Conservation (phyloP, 345 rosid species). For the Citrus cavaleriei region DNA sequence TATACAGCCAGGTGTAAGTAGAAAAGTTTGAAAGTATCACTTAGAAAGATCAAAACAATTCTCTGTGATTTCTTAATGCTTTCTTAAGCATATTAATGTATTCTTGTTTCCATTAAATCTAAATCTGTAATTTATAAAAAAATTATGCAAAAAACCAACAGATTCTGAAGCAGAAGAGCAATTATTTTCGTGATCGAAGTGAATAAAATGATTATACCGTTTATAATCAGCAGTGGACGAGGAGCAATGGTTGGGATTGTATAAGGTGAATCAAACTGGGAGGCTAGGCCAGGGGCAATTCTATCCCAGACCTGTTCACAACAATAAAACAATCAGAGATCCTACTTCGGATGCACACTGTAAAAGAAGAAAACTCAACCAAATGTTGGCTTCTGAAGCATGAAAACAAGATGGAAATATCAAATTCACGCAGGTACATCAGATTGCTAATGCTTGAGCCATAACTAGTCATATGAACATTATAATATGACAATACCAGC, state of each 20-base stretch:
- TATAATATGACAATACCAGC: background rate
- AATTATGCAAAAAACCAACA: background rate
- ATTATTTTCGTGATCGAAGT: background rate
- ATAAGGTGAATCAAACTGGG: slow-evolving; percentile 65
- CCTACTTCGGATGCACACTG: background rate
- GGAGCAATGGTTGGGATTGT: slow-evolving; percentile 69
- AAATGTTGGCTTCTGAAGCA: background rate
- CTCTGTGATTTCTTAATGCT: background rate
- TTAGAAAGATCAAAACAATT: background rate
- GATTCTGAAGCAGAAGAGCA: background rate
- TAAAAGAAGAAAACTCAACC: background rate
- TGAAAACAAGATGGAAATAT: background rate
- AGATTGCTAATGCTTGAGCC: slow-evolving; percentile 1
- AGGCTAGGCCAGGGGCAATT: slow-evolving; percentile 86
- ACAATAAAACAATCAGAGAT: slow-evolving; percentile 9
- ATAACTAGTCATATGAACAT: background rate
- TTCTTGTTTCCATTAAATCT: background rate
- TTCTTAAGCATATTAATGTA: background rate
- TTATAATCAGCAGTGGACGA: slow-evolving; percentile 65
- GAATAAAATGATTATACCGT: slow-evolving; percentile 39
- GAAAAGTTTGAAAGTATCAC: background rate
- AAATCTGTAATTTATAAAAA: background rate
- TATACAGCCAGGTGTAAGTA: background rate
- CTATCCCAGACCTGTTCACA: slow-evolving; percentile 76
- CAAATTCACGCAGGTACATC: background rate